Percentiles rank a stretch among this genome's conserved stretches.
These are phyloP conservation scores for Juglanconis oblonga DNA, from an alignment of 2,329 filamentous ascomycete genomes.

Conservation along the genomic window DNA sequence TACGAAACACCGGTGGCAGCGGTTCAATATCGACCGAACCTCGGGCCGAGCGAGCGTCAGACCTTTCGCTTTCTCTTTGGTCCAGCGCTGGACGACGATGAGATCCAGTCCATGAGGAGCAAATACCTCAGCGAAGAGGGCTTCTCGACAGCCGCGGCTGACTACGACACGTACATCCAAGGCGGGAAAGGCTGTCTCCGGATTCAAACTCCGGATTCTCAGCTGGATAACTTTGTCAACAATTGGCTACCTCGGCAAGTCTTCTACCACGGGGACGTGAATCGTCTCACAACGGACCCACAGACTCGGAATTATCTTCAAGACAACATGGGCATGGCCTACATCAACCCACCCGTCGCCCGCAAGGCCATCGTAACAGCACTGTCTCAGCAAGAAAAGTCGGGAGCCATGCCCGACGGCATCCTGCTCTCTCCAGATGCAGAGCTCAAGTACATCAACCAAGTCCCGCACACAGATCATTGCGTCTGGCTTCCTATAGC, in stretches of 20 bases:
- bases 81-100: conserved; percentile 49
- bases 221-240: conserved; percentile 57
- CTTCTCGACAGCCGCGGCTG: conserved; percentile 41
- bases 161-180: conserved; percentile 51
- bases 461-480: conserved; percentile 58
- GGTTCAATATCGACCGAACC: conserved; percentile 47
- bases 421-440: conserved; percentile 52
- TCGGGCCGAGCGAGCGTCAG: conserved; percentile 37
- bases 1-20: conserved; percentile 54
- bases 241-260: conserved; percentile 57
- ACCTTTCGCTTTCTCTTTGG: conserved; percentile 55
- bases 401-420: conserved; percentile 57
- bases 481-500: conserved; percentile 57
- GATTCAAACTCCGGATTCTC: conserved; percentile 52
- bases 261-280: conserved; percentile 58
- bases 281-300: conserved; percentile 55
- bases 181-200: conserved; percentile 47
- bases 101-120: conserved; percentile 42
- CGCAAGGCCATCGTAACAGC: conserved; percentile 47
- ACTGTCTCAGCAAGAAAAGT: conserved; percentile 50
- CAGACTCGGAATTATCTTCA: conserved; percentile 59
- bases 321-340: conserved; percentile 61
- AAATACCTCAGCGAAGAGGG: conserved; percentile 48
- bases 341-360: conserved; percentile 48
- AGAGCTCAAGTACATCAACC: conserved; percentile 59